Percentiles rank a stretch among this genome's conserved stretches.
These are phyloP conservation scores for Phytophthora meadii DNA, from an alignment of 352 stramenopile species.

Conservation along the genomic window DNA sequence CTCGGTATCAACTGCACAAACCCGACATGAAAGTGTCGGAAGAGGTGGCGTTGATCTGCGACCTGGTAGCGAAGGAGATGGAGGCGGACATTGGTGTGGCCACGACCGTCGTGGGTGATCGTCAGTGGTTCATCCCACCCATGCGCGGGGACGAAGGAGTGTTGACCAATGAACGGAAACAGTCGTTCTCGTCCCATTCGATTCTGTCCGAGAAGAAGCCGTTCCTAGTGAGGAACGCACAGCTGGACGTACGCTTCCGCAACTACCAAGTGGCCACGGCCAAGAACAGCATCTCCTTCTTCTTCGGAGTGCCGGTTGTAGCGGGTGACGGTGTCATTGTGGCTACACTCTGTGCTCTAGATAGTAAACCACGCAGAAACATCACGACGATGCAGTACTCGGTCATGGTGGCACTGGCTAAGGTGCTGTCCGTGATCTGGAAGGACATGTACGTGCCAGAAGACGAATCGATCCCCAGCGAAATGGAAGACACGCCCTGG, in stretches of 20 bases:
- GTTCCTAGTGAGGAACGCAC: slow-evolving; percentile 53
- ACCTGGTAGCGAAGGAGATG: slow-evolving; percentile 58
- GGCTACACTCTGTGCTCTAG: slow-evolving; percentile 50
- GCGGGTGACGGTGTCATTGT: slow-evolving; percentile 29
- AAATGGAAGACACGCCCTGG: slow-evolving; percentile 15
- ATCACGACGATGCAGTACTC: slow-evolving; percentile 72
- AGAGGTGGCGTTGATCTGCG: slow-evolving; percentile 53
- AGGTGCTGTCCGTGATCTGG: slow-evolving; percentile 23
- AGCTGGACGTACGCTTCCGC: slow-evolving; percentile 60
- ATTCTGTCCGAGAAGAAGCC: slow-evolving; percentile 34
- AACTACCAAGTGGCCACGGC: slow-evolving; percentile 37
- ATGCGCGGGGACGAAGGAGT: slow-evolving; percentile 13
- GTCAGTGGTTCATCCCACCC: slow-evolving; percentile 32
- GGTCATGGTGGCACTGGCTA: slow-evolving; percentile 42
- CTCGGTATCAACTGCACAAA: slow-evolving; percentile 31
- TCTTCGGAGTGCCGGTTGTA: slow-evolving; percentile 49
- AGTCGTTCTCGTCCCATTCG: slow-evolving; percentile 50
- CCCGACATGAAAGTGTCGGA: slow-evolving; percentile 26
- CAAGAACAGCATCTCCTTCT: slow-evolving; percentile 41
- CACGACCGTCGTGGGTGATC: slow-evolving; percentile 34
- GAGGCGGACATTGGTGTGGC: slow-evolving; percentile 42
- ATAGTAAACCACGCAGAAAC: slow-evolving; percentile 43
- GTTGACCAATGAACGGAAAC: slow-evolving; percentile 23
- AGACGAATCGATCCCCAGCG: neutral
- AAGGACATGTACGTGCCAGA: slow-evolving; percentile 14